Base-by-base conservation (phyloP, 352 stramenopile genomes). In the Elongisporangium undulatum region DNA sequence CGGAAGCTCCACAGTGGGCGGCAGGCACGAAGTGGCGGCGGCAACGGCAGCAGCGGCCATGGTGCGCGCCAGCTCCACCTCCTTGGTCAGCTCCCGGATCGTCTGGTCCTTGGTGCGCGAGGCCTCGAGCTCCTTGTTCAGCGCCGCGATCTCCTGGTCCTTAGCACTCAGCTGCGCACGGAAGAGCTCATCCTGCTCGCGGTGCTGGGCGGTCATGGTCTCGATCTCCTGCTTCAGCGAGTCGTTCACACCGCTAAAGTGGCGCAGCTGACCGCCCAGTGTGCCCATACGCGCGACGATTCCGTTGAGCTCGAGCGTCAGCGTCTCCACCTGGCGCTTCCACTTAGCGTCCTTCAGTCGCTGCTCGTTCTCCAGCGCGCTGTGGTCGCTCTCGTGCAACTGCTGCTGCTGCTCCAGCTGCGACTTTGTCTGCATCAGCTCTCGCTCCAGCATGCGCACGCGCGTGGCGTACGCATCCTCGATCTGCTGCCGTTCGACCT, bases 131-230 rank as follows among this genome's bases (percentile, higher is more conserved):
- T 88, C 66, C 48, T 71, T 73, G 1, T 61, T 73, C 49, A 92
- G 68, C 49, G 77, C 51, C 9, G 54, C 65, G 16, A 90, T 67
- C 58, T 92, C 77, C 7, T 64, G 34, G 45, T 90, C 75, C 62
- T 90, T 90, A 19, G 66, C 61, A 38, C 74, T 61, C 49, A 88
- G 57, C 56, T 73, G 69, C 58, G 84, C 67, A 39, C 74, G 64
- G 4, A 71, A 65, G 2, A 63, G 59, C 23, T 83, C 67, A 8
- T 64, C 75, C 58, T 85, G 77, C 8, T 56, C 61, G 19, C 64
- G 61, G 13, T 77, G 39, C 12, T 79, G 65, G 29, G 77, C 75
- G 56, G 68, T 75, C 17, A 89, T 55, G 1, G 38, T 21, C 2
- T 63, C 29, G 20, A 85, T 49, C 6, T 82, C 64, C 4, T 56